Percentiles rank a stretch among this genome's conserved stretches.
Conservation (phyloP, 2,329 filamentous ascomycete species). For the Chaetomiaceae sp. region DNA sequence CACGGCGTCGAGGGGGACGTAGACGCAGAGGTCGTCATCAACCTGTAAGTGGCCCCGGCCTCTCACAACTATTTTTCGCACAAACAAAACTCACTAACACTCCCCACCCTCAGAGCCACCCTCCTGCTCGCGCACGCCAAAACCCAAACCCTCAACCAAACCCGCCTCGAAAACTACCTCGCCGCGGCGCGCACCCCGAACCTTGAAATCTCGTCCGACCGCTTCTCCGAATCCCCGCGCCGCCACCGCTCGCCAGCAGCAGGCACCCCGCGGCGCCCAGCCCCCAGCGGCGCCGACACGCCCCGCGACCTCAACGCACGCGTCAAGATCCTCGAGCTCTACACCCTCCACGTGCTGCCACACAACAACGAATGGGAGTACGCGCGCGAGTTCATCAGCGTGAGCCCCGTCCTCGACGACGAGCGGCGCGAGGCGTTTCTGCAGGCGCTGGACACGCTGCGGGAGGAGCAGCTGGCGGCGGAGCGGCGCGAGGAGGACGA, state of each 20-base stretch:
- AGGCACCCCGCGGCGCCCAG: constrained; percentile 23
- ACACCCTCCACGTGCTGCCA: constrained; percentile 90
- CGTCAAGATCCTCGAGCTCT: constrained; percentile 90
- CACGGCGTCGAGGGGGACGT: constrained; percentile 84
- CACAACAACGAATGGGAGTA: constrained; percentile 96
- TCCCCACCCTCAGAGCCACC: constrained; percentile 62
- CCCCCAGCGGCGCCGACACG: constrained; percentile 66
- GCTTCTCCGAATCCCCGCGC: constrained; percentile 49
- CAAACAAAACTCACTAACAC: constrained; percentile 8
- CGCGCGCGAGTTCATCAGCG: constrained; percentile 81
- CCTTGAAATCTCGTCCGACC: constrained; percentile 63
- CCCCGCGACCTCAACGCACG: constrained; percentile 78
- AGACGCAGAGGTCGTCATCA: constrained; percentile 90
- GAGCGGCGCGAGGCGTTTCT: constrained; percentile 86
- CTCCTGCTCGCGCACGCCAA: constrained; percentile 86
- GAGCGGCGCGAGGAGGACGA: constrained; percentile 61
- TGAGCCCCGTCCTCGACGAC: constrained; percentile 84
- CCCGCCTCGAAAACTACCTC: constrained; percentile 82
- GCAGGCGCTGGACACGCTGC: constrained; percentile 75
- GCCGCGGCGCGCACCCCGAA: constrained; percentile 69
- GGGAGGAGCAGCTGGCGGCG: constrained; percentile 76
- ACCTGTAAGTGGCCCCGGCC: constrained; percentile 56
- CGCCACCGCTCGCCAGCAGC: constrained; percentile 44
- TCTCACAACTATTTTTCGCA: not conserved
- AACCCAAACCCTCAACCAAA: constrained; percentile 78